Percentiles rank a stretch among this genome's conserved stretches.
phyloP scores from a whole-genome alignment of 179 eudicot species.

The Drosera spatulata region DNA sequence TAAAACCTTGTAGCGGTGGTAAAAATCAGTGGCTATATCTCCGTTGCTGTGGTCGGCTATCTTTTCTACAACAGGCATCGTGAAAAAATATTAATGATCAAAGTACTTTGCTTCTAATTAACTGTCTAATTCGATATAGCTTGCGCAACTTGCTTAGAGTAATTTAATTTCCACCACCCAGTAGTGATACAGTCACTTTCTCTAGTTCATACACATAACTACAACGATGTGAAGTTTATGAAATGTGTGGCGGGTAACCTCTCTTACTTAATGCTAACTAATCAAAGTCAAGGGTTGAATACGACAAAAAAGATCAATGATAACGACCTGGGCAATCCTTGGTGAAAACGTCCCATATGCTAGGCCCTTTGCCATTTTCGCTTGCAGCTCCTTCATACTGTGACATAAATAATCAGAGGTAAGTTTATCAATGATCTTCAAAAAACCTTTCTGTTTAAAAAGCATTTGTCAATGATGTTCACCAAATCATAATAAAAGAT shows the following conservation, averaged over 20 bases:
- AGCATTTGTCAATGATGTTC: background rate
- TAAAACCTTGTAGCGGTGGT: background rate
- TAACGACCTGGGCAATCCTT: slow-evolving; percentile 9
- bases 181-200: background rate
- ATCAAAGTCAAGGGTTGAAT: too few relatives aligned
- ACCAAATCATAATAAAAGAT: too few relatives aligned
- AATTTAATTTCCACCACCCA: too few relatives aligned
- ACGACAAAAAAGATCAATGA: background rate
- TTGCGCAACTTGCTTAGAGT: background rate
- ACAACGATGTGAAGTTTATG: background rate
- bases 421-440: background rate
- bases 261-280: too few relatives aligned
- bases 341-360: slow-evolving; percentile 14
- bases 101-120: too few relatives aligned
- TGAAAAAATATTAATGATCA: too few relatives aligned
- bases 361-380: slow-evolving; percentile 11
- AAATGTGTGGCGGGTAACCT: too few relatives aligned
- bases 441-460: background rate
- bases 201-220: too few relatives aligned
- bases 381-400: slow-evolving; percentile 16
- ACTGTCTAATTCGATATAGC: background rate
- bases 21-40: slow-evolving; percentile 6
- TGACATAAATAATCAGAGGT: background rate
- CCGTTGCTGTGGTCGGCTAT: slow-evolving; percentile 11
- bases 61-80: slow-evolving; percentile 5